Evolutionary conservation across 2,329 filamentous ascomycete species (phyloP).

Genomic region (Eutypa lata): DNA sequence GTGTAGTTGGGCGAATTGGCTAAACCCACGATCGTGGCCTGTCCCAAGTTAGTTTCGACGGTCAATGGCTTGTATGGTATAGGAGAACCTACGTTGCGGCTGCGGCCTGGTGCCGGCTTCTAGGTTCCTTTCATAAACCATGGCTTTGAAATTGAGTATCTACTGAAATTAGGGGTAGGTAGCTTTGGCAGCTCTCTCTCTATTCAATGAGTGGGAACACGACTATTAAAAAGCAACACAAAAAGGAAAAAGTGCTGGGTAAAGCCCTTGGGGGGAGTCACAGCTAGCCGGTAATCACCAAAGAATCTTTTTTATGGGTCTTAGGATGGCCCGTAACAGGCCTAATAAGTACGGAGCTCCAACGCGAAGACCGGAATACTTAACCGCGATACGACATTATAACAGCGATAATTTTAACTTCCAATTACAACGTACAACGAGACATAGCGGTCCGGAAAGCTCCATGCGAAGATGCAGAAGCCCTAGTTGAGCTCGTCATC

Average conservation of each 20-base stretch:
- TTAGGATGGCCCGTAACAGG: too few relatives aligned
- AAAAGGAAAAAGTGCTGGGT: not conserved
- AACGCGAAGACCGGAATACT: not conserved
- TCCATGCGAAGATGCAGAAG: too few relatives aligned
- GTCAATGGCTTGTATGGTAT: not conserved
- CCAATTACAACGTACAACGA: too few relatives aligned
- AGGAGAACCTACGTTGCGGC: not conserved
- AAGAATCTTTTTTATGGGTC: not conserved
- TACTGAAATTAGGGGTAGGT: not conserved
- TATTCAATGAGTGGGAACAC: not conserved
- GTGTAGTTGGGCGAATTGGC: slow-evolving; percentile 14
- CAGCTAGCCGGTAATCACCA: not conserved
- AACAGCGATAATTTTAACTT: too few relatives aligned
- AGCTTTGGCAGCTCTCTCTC: not conserved
- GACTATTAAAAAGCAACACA: not conserved
- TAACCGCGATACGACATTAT: too few relatives aligned
- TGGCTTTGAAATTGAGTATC: not conserved
- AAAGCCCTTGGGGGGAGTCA: not conserved
- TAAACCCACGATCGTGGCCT: slow-evolving; percentile 7
- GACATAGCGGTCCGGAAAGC: too few relatives aligned
- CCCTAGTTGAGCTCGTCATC: too few relatives aligned
- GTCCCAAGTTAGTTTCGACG: not conserved
- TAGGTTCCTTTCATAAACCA: not conserved
- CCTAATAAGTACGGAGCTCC: not conserved
- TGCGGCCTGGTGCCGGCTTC: not conserved